These are phyloP conservation scores for Xanthoparmelia taractica DNA, from an alignment of 495 filamentous ascomycete genomes.

Conservation along the genomic window DNA sequence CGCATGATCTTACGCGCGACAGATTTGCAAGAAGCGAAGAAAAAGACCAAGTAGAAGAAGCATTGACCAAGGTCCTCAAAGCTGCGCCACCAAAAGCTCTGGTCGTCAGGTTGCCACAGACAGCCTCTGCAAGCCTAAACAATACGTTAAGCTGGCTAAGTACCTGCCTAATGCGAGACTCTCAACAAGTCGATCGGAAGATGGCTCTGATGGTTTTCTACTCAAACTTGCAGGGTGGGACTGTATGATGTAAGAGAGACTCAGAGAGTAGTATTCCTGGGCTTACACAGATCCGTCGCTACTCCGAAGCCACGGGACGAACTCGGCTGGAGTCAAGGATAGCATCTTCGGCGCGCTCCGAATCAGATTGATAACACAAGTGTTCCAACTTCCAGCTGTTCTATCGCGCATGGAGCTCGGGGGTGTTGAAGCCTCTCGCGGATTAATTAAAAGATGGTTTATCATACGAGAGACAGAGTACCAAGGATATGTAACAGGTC, in stretches of 20 bases:
- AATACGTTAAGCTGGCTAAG: neutral
- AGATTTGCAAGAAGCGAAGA: neutral
- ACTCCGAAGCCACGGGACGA: neutral
- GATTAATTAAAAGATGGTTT: neutral
- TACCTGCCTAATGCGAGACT: neutral
- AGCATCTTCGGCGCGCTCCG: neutral
- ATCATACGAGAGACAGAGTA: neutral
- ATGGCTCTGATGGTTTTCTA: neutral
- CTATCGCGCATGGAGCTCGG: neutral
- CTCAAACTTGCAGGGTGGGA: neutral
- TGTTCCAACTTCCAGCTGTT: neutral
- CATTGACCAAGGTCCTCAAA: neutral
- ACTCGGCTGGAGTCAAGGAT: neutral
- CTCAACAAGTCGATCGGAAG: neutral
- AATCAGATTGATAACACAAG: neutral
- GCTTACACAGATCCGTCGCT: neutral
- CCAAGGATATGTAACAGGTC: too few species aligned
- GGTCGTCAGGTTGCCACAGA: neutral
- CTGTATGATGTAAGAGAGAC: neutral
- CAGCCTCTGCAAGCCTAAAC: neutral
- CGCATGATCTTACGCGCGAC: constrained; percentile 70
- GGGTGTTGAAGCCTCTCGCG: neutral
- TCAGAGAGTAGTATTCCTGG: neutral
- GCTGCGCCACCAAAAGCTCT: neutral
- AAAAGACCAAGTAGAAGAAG: neutral